Evolutionary conservation across 169 alveolate species (phyloP).

Genomic region (Plasmodium gallinaceum): DNA sequence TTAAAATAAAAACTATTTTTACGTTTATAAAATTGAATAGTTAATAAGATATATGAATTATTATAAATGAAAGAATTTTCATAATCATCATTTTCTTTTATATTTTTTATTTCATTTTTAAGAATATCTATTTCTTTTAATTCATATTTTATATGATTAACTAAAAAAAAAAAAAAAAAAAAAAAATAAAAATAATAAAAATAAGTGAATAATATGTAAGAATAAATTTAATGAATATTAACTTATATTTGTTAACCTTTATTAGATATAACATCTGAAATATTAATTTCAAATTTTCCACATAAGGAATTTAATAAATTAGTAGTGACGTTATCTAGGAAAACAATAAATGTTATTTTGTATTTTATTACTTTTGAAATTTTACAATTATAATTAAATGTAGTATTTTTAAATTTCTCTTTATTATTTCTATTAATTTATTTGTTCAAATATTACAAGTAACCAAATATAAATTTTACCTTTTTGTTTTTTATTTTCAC

Average conservation of each 20-base stretch:
- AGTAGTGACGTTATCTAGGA: conserved; percentile 6
- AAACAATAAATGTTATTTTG: neutral
- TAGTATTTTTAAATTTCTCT: neutral
- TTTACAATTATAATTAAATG: too few species aligned
- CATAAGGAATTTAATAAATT: conserved; percentile 20
- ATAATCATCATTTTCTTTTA: conserved; percentile 3
- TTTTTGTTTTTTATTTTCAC: conserved; percentile 40
- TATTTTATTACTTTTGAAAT: neutral
- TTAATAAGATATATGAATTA: conserved; percentile 31
- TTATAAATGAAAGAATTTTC: conserved; percentile 8
- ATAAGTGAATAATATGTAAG: neutral
- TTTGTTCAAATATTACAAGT: neutral
- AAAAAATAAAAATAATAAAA: neutral
- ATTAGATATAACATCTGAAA: conserved; percentile 37
- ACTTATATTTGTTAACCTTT: conserved; percentile 29
- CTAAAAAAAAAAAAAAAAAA: conserved; percentile 10
- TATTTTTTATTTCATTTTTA: conserved; percentile 33
- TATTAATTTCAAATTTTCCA: conserved; percentile 46
- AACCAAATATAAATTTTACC: conserved; percentile 16
- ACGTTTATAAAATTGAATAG: conserved; percentile 67
- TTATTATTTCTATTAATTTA: neutral
- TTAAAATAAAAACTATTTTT: neutral
- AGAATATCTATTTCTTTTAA: neutral
- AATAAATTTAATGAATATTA: neutral
- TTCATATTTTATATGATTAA: conserved; percentile 29